Base-by-base conservation (phyloP, 176 grass and related monocot species). In the Ampelocalamus luodianensis region DNA sequence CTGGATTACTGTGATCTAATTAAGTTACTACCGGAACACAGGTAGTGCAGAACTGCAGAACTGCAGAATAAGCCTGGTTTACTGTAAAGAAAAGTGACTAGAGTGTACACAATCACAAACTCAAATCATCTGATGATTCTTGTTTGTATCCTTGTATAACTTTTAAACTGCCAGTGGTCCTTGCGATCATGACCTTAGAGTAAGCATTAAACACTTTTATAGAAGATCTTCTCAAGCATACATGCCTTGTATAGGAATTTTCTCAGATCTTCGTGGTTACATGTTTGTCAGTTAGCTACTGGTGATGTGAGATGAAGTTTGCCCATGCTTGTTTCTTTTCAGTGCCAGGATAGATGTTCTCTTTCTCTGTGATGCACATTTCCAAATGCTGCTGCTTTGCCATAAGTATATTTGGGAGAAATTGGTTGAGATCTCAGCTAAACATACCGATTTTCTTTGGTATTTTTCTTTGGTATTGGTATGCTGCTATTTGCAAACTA, bases 391-490 rank as follows among this genome's bases (percentile, higher is more conserved):
- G 18, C 18, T 83, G 26, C 4, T 64, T 74, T 75, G 29, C 65
- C n/a, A 44, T 16, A 5, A 45, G 39, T 74, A 74, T 83, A 53
- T 65, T 29, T 84, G n/a, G 23, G 14, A 55, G 8, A 51, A 26
- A 68, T 58, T 58, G 22, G 24, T 65, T 66, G 4, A 20, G 13
- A 84, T 8, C 34, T 22, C 26, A 62, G 34, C 67, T 38, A 22
- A 68, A 61, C 26, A 24, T 74, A 61, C 18, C 12, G 50, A 38
- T 75, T 22, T 74, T 84, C 38, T 45, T 13, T 43, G 65, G 4
- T 64, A 9, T 76, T 76, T 22, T 74, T 84, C 38, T 45, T 13
- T 43, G 65, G 4, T 64, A 9, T 76, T 76, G 9, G 24, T 76
- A 27, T 84, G 10, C 38, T 74, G 59, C 18, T 66, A 76, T 18